Percentiles rank a stretch among this genome's conserved stretches.
Evolutionary conservation across 495 filamentous ascomycete species (phyloP).

Genomic region (Podospora tetraspora): DNA sequence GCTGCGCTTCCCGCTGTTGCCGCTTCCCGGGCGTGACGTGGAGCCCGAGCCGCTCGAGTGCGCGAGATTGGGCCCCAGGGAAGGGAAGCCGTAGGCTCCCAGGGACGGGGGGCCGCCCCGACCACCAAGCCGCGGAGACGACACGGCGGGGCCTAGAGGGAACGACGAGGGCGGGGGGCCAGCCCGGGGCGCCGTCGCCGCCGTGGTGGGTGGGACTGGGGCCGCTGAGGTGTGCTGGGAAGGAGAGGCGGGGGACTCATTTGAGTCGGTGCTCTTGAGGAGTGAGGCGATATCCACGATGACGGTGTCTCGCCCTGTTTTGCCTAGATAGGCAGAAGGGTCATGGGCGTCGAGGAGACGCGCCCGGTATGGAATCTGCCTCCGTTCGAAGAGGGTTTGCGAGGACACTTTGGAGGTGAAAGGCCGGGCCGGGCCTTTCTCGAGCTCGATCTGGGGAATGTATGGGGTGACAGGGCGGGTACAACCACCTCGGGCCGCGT

Average conservation of each 20-base stretch:
- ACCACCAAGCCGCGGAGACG: slow-evolving; percentile 20
- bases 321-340: slow-evolving; percentile 24
- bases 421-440: slow-evolving; percentile 12
- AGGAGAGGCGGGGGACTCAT: slow-evolving; percentile 60
- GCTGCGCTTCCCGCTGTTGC: slow-evolving; percentile 37
- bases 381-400: slow-evolving; percentile 6
- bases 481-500: not conserved
- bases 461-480: not conserved
- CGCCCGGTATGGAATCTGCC: slow-evolving; percentile 10
- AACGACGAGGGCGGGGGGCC: slow-evolving; percentile 18
- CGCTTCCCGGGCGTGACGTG: slow-evolving; percentile 18
- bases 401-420: slow-evolving; percentile 12
- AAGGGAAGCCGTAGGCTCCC: slow-evolving; percentile 6
- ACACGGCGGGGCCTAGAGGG: slow-evolving; percentile 20
- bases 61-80: slow-evolving; percentile 4
- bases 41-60: slow-evolving; percentile 9
- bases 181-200: slow-evolving; percentile 25
- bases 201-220: slow-evolving; percentile 42
- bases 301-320: slow-evolving; percentile 46
- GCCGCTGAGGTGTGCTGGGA: slow-evolving; percentile 48
- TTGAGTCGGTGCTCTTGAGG: slow-evolving; percentile 73
- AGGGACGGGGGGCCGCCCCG: slow-evolving; percentile 8
- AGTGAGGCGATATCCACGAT: slow-evolving; percentile 88
- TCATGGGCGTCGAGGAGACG: slow-evolving; percentile 20
- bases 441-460: not conserved